These are phyloP conservation scores for Tulasnella sp. DNA, from an alignment of 768 basidiomycete genomes.

Conservation along the genomic window DNA sequence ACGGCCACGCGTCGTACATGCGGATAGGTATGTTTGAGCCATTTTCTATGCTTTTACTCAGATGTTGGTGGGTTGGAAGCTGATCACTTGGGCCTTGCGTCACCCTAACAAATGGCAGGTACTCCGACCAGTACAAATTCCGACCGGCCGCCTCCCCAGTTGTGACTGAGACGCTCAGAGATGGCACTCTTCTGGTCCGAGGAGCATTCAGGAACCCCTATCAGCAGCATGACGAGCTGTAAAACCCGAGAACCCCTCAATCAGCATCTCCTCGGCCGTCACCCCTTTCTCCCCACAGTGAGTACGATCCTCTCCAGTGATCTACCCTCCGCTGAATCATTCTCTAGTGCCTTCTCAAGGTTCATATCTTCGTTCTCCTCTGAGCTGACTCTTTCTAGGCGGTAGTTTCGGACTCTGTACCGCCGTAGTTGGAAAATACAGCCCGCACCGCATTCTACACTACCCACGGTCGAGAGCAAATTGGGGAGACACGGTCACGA, in stretches of 20 bases:
- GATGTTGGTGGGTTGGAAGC: not conserved
- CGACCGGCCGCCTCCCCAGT: slow-evolving; percentile 85
- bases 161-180: slow-evolving; percentile 73
- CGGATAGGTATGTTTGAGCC: slow-evolving; percentile 57
- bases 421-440: not conserved
- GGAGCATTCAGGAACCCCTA: slow-evolving; percentile 50
- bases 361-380: not conserved
- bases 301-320: not conserved
- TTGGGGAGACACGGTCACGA: not conserved
- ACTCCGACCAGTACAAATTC: slow-evolving; percentile 80
- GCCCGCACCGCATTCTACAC: not conserved
- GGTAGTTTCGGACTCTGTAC: not conserved
- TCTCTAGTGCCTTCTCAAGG: not conserved
- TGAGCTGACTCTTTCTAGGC: not conserved
- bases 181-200: slow-evolving; percentile 68
- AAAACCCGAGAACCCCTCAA: not conserved
- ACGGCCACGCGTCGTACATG: slow-evolving; percentile 58
- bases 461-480: not conserved
- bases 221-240: slow-evolving; percentile 30
- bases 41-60: not conserved
- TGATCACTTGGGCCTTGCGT: not conserved
- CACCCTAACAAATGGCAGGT: slow-evolving; percentile 51
- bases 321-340: not conserved
- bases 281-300: slow-evolving; percentile 6
- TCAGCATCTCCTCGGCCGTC: not conserved